A percentile compares a stretch with the other conserved stretches of the same genome.
These are phyloP conservation scores for Pseudocercospora ulei DNA, from an alignment of 2,329 filamentous ascomycete genomes.

Conservation along the genomic window DNA sequence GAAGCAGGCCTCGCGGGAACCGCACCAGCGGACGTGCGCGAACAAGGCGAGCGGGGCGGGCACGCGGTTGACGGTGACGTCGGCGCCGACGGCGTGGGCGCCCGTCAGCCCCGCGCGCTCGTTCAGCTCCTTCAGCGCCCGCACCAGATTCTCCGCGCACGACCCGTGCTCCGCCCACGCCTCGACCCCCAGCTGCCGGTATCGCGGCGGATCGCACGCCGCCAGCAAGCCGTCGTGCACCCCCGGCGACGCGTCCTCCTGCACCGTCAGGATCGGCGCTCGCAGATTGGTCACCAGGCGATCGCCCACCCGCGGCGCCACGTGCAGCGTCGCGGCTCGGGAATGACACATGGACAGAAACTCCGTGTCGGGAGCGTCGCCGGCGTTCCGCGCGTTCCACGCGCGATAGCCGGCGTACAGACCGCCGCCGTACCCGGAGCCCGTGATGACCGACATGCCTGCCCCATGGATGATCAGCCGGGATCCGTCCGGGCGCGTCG, in stretches of 20 bases:
- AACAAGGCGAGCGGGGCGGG: conserved; percentile 43
- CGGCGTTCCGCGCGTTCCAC: conserved; percentile 35
- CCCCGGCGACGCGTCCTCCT: conserved; percentile 40
- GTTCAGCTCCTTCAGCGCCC: conserved; percentile 43
- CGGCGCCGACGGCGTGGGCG: conserved; percentile 40
- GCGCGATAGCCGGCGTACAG: conserved; percentile 44
- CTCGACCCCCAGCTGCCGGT: conserved; percentile 37
- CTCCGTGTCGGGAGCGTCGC: conserved; percentile 38
- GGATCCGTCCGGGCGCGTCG: conserved; percentile 19
- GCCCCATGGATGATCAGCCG: conserved; percentile 24
- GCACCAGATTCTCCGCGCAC: conserved; percentile 44
- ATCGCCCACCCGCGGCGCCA: conserved; percentile 38
- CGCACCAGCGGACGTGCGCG: conserved; percentile 42
- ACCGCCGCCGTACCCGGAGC: conserved; percentile 41
- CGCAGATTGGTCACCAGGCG: conserved; percentile 41
- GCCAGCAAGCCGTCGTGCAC: conserved; percentile 43
- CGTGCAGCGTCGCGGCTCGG: conserved; percentile 37
- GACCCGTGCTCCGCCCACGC: conserved; percentile 41
- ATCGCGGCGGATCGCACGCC: conserved; percentile 41
- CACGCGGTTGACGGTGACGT: conserved; percentile 42
- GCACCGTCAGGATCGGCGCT: conserved; percentile 40
- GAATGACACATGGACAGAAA: conserved; percentile 43
- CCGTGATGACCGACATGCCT: conserved; percentile 38
- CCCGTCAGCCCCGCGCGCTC: conserved; percentile 41
- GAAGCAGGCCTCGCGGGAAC: conserved; percentile 38